Conservation (phyloP, 768 basidiomycete species). For the Leccinum fibrillosum region DNA sequence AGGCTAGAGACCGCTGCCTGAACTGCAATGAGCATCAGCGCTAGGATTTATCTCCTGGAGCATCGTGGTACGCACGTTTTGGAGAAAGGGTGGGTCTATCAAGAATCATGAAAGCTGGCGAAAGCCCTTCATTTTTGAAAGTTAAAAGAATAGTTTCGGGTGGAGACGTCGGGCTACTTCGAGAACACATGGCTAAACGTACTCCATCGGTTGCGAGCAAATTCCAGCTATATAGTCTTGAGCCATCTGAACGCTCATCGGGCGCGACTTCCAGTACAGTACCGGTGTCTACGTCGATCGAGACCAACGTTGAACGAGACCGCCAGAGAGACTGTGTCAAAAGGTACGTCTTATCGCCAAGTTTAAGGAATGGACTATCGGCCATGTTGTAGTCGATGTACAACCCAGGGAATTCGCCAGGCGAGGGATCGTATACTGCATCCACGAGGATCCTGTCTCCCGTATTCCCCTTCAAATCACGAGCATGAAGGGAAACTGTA, state of each 20-base stretch:
- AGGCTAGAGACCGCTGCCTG: slow-evolving; percentile 40
- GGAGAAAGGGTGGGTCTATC: slow-evolving; percentile 40
- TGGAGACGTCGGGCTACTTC: slow-evolving; percentile 47
- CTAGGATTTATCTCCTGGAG: not conserved
- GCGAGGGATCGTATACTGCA: slow-evolving; percentile 36
- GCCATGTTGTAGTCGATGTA: slow-evolving; percentile 52
- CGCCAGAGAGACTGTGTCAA: slow-evolving; percentile 53
- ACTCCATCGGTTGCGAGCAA: slow-evolving; percentile 48
- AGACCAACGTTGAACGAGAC: slow-evolving; percentile 49
- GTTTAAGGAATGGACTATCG: slow-evolving; percentile 37
- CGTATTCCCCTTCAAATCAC: slow-evolving; percentile 31
- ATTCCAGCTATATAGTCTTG: slow-evolving; percentile 48
- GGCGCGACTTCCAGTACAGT: slow-evolving; percentile 33
- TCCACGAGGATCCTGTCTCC: slow-evolving; percentile 36
- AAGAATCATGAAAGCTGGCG: slow-evolving; percentile 29
- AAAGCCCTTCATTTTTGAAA: slow-evolving; percentile 19
- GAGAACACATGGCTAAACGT: slow-evolving; percentile 42
- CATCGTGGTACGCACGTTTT: slow-evolving; percentile 33
- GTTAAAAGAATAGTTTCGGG: slow-evolving; percentile 49
- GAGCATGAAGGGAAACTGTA: slow-evolving; percentile 44
- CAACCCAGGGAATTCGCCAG: slow-evolving; percentile 57
- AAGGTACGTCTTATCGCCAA: slow-evolving; percentile 10
- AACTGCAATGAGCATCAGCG: slow-evolving; percentile 33
- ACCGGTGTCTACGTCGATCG: slow-evolving; percentile 42
- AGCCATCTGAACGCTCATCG: not conserved